Conservation (phyloP, 768 basidiomycete species). For the Rhodocollybia butyracea region DNA sequence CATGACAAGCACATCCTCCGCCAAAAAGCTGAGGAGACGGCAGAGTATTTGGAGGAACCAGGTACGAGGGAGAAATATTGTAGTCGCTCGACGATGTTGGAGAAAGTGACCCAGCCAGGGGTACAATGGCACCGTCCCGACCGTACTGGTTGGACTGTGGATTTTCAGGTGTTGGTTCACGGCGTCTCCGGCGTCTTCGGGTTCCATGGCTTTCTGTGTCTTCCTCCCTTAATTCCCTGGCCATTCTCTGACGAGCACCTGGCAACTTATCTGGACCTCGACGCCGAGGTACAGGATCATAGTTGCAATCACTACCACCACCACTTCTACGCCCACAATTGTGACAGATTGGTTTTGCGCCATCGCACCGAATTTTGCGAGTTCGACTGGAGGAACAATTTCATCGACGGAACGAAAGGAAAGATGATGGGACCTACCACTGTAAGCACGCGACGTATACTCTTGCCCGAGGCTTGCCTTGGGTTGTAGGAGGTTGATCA, state of each 20-base stretch:
- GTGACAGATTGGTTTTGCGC: conserved; percentile 71
- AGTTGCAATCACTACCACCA: conserved; percentile 49
- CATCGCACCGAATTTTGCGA: conserved; percentile 81
- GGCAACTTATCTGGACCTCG: conserved; percentile 78
- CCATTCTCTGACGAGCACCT: conserved; percentile 70
- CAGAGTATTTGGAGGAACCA: neutral
- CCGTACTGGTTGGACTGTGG: neutral
- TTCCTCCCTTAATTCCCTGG: conserved; percentile 36
- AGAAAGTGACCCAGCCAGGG: conserved; percentile 9
- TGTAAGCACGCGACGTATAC: conserved; percentile 80
- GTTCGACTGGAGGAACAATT: conserved; percentile 47
- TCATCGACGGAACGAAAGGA: neutral
- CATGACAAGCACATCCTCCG: conserved; percentile 25
- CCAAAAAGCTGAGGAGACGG: conserved; percentile 11
- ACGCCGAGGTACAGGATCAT: conserved; percentile 71
- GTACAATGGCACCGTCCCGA: neutral
- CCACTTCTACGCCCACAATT: conserved; percentile 60
- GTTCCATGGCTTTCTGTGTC: conserved; percentile 26
- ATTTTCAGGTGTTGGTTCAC: neutral
- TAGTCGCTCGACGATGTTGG: conserved; percentile 16
- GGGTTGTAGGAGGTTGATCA: conserved; percentile 77
- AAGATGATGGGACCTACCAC: conserved; percentile 44
- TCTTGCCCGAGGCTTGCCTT: conserved; percentile 71
- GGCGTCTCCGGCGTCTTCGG: conserved; percentile 33
- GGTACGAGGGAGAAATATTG: conserved; percentile 8